A percentile compares a stretch with the other conserved stretches of the same genome.
Evolutionary conservation across 495 filamentous ascomycete genomes (phyloP).

Genomic region (Thermochaetoides thermophila): DNA sequence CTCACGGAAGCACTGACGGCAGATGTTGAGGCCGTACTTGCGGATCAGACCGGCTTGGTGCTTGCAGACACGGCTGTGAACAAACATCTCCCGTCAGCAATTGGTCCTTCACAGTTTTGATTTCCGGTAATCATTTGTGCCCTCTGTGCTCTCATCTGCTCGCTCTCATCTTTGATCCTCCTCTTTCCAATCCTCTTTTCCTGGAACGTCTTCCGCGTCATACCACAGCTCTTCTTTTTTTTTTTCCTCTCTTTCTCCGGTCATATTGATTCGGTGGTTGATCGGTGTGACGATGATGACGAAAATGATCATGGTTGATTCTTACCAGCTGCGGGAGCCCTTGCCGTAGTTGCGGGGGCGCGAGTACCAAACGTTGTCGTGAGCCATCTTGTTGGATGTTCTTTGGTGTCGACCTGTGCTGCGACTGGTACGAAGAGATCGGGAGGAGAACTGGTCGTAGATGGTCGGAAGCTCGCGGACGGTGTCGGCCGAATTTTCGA

Average conservation of each 20-base stretch:
- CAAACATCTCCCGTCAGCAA: slow-evolving; percentile 8
- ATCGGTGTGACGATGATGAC: slow-evolving; percentile 2
- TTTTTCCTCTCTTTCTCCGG: slow-evolving; percentile 2
- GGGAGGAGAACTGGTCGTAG: no score
- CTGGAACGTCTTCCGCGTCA: background rate
- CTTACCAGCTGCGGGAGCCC: slow-evolving; percentile 80
- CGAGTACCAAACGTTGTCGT: slow-evolving; percentile 99
- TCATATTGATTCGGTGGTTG: slow-evolving; percentile 1
- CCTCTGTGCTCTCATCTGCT: background rate
- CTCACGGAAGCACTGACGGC: slow-evolving; percentile 99
- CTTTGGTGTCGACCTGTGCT: no score
- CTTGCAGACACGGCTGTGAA: slow-evolving; percentile 78
- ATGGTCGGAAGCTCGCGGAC: no score
- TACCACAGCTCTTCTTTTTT: background rate
- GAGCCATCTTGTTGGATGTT: slow-evolving; percentile 59
- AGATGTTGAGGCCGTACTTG: slow-evolving; percentile 98
- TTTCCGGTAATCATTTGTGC: no score
- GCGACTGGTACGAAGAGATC: no score
- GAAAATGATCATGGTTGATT: slow-evolving; percentile 6
- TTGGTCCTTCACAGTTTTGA: slow-evolving; percentile 8
- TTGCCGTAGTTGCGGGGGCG: slow-evolving; percentile 94
- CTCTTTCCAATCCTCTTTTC: no score
- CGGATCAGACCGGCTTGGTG: slow-evolving; percentile 92
- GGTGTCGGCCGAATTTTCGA: slow-evolving; percentile 7
- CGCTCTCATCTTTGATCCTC: background rate